Conservation (phyloP, 2,329 filamentous ascomycete species). For the Emmonsiellopsis sp. region DNA sequence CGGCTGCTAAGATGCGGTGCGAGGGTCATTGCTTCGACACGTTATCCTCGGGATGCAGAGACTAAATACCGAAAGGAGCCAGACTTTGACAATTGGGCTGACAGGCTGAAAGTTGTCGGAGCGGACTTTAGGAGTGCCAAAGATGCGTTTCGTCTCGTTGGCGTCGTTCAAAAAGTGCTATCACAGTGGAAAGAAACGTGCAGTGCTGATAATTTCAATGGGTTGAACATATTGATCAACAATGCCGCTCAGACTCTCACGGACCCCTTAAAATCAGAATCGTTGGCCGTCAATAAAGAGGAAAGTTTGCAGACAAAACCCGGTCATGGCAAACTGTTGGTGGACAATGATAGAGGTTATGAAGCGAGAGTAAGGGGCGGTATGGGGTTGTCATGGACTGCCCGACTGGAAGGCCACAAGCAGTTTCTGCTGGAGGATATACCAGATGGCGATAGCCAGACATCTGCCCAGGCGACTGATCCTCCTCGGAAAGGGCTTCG, state of each 20-base stretch:
- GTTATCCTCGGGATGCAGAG: slow-evolving; percentile 27
- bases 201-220: background rate
- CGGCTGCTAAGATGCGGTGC: slow-evolving; percentile 27
- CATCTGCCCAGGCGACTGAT: background rate
- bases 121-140: slow-evolving; percentile 24
- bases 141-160: slow-evolving; percentile 23
- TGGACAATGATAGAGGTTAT: slow-evolving; percentile 6
- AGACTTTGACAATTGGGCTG: slow-evolving; percentile 14
- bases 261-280: slow-evolving; percentile 23
- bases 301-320: slow-evolving; percentile 8
- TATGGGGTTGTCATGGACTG: slow-evolving; percentile 11
- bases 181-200: slow-evolving; percentile 10
- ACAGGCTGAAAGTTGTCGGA: slow-evolving; percentile 20
- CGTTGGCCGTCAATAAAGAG: slow-evolving; percentile 19
- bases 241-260: slow-evolving; percentile 33
- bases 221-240: slow-evolving; percentile 28
- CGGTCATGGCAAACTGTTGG: background rate
- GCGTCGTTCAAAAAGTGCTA: slow-evolving; percentile 14
- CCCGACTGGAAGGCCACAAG: slow-evolving; percentile 8
- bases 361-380: slow-evolving; percentile 11
- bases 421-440: background rate
- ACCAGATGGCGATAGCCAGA: background rate
- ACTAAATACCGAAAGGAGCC: slow-evolving; percentile 17
- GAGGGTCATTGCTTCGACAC: slow-evolving; percentile 25
- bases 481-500: slow-evolving; percentile 10